A percentile compares a stretch with the other conserved stretches of the same genome.
Conservation (phyloP, 139 green algal genomes). For the Closterium sp. region DNA sequence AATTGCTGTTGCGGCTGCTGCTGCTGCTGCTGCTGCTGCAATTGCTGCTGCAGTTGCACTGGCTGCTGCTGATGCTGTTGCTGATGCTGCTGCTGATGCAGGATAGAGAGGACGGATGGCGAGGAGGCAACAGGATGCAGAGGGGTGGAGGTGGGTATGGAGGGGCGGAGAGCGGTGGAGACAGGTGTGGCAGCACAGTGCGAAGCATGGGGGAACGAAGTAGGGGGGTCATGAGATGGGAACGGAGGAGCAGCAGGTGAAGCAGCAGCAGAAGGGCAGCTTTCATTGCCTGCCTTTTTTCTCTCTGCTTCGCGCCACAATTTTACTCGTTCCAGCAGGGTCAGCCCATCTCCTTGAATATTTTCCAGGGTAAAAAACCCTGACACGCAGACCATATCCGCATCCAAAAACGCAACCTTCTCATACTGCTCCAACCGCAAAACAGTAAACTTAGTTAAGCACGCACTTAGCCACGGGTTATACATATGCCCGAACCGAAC, state of each 20-base stretch:
- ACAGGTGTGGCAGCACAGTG: not conserved
- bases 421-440: conserved; percentile 5
- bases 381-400: conserved; percentile 23
- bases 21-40: not conserved
- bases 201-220: not conserved
- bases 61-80: not conserved
- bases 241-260: not conserved
- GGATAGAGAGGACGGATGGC: not conserved
- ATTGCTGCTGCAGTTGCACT: not conserved
- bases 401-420: conserved; percentile 23
- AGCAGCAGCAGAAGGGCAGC: not conserved
- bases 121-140: not conserved
- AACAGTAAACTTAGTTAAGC: conserved; percentile 28
- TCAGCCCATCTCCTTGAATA: not conserved
- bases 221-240: not conserved
- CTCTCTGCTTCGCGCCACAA: not conserved
- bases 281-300: not conserved
- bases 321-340: not conserved
- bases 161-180: not conserved
- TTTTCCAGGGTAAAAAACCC: not conserved
- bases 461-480: not conserved
- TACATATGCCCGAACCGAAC: conserved; percentile 29
- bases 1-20: not conserved
- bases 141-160: not conserved
- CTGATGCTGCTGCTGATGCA: not conserved